Evolutionary conservation across 257 asterid species (phyloP).

Genomic region (Solanum corneliomulleri): DNA sequence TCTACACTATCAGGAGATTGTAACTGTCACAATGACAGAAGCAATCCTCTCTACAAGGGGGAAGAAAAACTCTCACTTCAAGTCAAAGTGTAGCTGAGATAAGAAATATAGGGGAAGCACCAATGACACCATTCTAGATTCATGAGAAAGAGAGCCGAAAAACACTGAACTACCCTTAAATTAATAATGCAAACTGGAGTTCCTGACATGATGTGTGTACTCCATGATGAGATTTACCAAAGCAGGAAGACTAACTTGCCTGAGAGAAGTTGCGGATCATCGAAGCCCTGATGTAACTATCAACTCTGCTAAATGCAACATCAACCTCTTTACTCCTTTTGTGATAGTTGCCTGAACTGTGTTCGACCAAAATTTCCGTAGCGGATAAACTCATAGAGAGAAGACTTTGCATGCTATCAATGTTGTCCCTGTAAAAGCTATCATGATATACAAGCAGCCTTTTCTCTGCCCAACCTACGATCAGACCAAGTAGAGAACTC

Average conservation of each 20-base stretch:
- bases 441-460: constrained; percentile 56
- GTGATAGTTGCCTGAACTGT: constrained; percentile 24
- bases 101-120: neutral
- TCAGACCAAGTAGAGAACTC: constrained; percentile 27
- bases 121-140: neutral
- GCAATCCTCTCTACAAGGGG: neutral
- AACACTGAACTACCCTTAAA: neutral
- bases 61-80: neutral
- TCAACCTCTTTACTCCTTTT: constrained; percentile 36
- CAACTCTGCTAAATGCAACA: constrained; percentile 40
- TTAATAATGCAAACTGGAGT: neutral
- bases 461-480: constrained; percentile 64
- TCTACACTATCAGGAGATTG: neutral
- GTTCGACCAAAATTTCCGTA: constrained; percentile 40
- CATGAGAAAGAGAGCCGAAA: neutral
- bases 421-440: constrained; percentile 57
- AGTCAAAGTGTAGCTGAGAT: neutral
- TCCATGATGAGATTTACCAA: neutral
- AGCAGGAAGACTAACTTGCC: constrained; percentile 47
- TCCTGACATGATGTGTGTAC: neutral
- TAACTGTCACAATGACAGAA: neutral
- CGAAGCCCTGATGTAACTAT: constrained; percentile 76
- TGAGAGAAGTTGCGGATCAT: constrained; percentile 46
- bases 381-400: constrained; percentile 50
- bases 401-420: constrained; percentile 54